Conservation (phyloP, 805 yeast genomes). For the Ogataea paradorogensis region DNA sequence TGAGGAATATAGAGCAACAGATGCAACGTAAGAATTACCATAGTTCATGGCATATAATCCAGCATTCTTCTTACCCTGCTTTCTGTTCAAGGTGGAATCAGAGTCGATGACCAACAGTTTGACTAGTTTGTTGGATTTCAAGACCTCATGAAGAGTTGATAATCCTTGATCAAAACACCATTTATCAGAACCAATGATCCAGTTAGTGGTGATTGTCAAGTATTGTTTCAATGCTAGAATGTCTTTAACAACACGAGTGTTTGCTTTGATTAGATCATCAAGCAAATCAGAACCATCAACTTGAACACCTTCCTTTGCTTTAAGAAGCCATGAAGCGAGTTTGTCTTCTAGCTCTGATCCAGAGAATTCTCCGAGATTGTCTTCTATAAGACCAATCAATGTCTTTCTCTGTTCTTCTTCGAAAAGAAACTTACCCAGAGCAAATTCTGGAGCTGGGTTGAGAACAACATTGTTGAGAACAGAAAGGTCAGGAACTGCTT, state of each 20-base stretch:
- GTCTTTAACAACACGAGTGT: constrained; percentile 33
- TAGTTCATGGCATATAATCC: constrained; percentile 95
- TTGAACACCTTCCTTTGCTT: constrained; percentile 38
- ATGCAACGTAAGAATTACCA: constrained; percentile 86
- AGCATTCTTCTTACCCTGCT: constrained; percentile 80
- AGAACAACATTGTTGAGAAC: constrained; percentile 57
- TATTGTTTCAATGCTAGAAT: constrained; percentile 46
- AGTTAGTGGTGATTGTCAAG: constrained; percentile 51
- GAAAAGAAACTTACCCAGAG: constrained; percentile 73
- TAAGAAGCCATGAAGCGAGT: constrained; percentile 70
- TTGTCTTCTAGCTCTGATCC: constrained; percentile 50
- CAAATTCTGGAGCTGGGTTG: constrained; percentile 76
- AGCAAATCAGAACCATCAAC: constrained; percentile 29
- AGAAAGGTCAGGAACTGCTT: constrained; percentile 49
- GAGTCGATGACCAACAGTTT: constrained; percentile 87
- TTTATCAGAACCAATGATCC: constrained; percentile 93
- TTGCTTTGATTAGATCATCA: constrained; percentile 37
- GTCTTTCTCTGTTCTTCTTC: constrained; percentile 48
- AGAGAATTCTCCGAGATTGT: constrained; percentile 43
- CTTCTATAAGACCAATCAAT: constrained; percentile 43
- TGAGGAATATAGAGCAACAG: constrained; percentile 89
- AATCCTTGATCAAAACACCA: constrained; percentile 94
- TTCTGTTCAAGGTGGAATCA: constrained; percentile 55
- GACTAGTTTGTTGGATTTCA: constrained; percentile 65
- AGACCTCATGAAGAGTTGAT: constrained; percentile 84